Evolutionary conservation across 768 basidiomycete species (phyloP).

Genomic region (Leccinum disarticulatum): DNA sequence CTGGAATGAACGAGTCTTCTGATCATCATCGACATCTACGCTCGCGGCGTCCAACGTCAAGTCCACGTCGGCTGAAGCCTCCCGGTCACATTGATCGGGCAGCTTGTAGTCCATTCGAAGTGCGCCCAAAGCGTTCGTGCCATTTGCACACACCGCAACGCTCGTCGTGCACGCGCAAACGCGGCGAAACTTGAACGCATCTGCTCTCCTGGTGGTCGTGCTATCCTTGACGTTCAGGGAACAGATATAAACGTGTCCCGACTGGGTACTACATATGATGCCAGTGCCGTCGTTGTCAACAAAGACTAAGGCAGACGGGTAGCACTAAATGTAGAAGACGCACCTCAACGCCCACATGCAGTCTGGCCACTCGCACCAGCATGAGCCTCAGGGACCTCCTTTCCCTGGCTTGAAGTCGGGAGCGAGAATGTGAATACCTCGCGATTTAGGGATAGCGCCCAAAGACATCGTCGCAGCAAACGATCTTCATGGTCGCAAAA

Average conservation of each 20-base stretch:
- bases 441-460: slow-evolving; percentile 79
- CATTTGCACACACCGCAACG: slow-evolving; percentile 79
- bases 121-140: slow-evolving; percentile 85
- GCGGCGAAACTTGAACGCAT: slow-evolving; percentile 75
- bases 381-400: slow-evolving; percentile 8
- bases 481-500: slow-evolving; percentile 76
- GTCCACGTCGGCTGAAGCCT: slow-evolving; percentile 59
- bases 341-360: slow-evolving; percentile 84
- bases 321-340: slow-evolving; percentile 19
- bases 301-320: slow-evolving; percentile 1
- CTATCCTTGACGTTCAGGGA: slow-evolving; percentile 45
- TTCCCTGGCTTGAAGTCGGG: slow-evolving; percentile 35
- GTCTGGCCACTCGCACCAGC: slow-evolving; percentile 38
- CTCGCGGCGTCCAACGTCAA: neutral
- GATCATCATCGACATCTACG: slow-evolving; percentile 34
- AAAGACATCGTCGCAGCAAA: slow-evolving; percentile 74
- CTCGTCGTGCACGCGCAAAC: slow-evolving; percentile 81
- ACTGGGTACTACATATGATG: slow-evolving; percentile 83
- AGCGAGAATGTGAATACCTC: slow-evolving; percentile 85
- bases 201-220: slow-evolving; percentile 32
- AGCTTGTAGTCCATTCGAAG: slow-evolving; percentile 72
- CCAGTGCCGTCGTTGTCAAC: slow-evolving; percentile 64
- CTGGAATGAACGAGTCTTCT: slow-evolving; percentile 37
- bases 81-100: slow-evolving; percentile 53
- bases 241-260: slow-evolving; percentile 91